phyloP scores from a whole-genome alignment of 129 eudicot genomes.

The Centrapalus pauciflorus region DNA sequence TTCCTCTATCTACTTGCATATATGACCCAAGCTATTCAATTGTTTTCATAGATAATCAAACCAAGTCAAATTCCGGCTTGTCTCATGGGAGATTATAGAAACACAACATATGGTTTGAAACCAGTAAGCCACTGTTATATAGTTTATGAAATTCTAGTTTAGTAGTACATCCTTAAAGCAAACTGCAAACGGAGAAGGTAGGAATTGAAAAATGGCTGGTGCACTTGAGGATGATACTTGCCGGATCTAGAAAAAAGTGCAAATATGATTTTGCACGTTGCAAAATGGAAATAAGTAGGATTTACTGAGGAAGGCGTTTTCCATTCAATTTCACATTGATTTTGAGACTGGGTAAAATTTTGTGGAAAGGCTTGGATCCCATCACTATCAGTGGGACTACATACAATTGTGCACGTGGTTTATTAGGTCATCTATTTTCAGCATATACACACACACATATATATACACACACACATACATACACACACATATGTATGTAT shows the following conservation, averaged over 20 bases:
- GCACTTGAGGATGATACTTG: background rate
- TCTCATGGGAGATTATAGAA: conserved; percentile 1
- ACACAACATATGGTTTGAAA: background rate
- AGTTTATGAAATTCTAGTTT: background rate
- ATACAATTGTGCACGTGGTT: too few relatives aligned
- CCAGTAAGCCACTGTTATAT: background rate
- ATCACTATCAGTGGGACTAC: too few relatives aligned
- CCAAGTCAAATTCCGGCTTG: background rate
- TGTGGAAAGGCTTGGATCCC: too few relatives aligned
- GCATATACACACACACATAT: too few relatives aligned
- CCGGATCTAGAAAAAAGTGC: background rate
- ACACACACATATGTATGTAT: too few relatives aligned
- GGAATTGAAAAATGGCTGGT: background rate
- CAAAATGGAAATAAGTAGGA: background rate
- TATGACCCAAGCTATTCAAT: background rate
- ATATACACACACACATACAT: too few relatives aligned
- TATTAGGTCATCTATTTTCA: too few relatives aligned
- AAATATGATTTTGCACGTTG: background rate
- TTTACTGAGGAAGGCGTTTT: too few relatives aligned
- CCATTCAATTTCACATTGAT: too few relatives aligned
- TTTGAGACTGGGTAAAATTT: too few relatives aligned
- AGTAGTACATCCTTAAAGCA: background rate
- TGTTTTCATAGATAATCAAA: background rate
- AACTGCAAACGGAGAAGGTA: background rate
- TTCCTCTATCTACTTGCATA: background rate